Percentiles rank a stretch among this genome's conserved stretches.
Evolutionary conservation across 2,329 filamentous ascomycete species (phyloP).

Genomic region (Cladosporium sp.): DNA sequence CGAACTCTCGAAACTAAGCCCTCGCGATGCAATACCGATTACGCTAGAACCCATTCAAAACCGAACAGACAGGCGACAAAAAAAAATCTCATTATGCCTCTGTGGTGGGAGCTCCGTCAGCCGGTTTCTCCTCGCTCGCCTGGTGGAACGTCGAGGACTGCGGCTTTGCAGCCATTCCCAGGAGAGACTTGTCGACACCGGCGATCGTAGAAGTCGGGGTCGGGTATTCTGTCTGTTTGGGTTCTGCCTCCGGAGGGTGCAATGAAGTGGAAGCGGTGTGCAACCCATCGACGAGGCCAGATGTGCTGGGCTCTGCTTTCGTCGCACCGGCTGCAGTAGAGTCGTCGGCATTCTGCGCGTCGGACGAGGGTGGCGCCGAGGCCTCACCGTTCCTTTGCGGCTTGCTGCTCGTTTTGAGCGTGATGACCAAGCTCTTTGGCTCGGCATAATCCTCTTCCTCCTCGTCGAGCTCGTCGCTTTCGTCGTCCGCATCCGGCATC

Average conservation of each 20-base stretch:
- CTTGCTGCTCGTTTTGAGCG: conserved; percentile 4
- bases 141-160: not conserved
- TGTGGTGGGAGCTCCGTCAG: not conserved
- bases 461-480: not conserved
- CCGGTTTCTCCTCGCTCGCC: not conserved
- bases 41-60: too few relatives aligned
- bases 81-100: too few relatives aligned
- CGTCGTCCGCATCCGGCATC: conserved; percentile 7
- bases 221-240: conserved; percentile 1
- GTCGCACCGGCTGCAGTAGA: not conserved
- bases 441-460: conserved; percentile 7
- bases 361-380: too few relatives aligned
- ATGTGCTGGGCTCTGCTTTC: not conserved
- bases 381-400: not conserved
- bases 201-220: conserved; percentile 1
- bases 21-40: too few relatives aligned
- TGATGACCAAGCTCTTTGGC: conserved; percentile 9
- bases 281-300: not conserved
- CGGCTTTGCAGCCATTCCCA: not conserved
- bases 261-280: not conserved
- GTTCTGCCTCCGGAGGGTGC: not conserved
- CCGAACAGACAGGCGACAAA: too few relatives aligned
- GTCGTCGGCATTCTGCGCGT: not conserved
- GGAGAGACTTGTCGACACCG: not conserved
- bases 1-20: too few relatives aligned